A percentile compares a stretch with the other conserved stretches of the same genome.
These are phyloP conservation scores for Digitaria exilis DNA, from an alignment of 202 grass and related monocot species.

Conservation along the genomic window DNA sequence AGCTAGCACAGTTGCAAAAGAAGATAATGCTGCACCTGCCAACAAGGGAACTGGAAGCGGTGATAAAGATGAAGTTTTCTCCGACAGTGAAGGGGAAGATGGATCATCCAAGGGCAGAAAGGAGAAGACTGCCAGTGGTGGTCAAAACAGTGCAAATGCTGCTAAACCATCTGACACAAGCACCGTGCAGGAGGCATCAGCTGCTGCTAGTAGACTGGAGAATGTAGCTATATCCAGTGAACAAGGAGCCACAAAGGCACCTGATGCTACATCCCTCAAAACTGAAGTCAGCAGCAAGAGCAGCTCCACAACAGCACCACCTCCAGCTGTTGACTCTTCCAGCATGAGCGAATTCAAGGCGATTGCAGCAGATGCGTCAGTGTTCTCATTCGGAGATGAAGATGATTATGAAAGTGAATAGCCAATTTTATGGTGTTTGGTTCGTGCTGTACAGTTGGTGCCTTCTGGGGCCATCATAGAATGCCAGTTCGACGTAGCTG, in stretches of 20 bases:
- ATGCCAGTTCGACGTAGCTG: constrained; percentile 29
- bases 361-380: constrained; percentile 91
- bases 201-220: constrained; percentile 55
- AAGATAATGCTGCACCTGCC: constrained; percentile 40
- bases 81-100: constrained; percentile 87
- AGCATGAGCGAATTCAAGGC: constrained; percentile 96
- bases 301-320: constrained; percentile 29
- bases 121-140: constrained; percentile 27
- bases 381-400: constrained; percentile 95
- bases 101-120: constrained; percentile 62
- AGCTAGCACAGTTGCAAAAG: constrained; percentile 39
- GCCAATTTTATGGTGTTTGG: background rate
- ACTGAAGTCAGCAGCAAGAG: constrained; percentile 51
- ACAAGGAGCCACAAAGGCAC: constrained; percentile 38
- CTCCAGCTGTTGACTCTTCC: constrained; percentile 45
- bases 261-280: constrained; percentile 42
- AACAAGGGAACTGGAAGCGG: constrained; percentile 57
- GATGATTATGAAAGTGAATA: constrained; percentile 98
- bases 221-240: constrained; percentile 57
- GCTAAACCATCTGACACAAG: constrained; percentile 54
- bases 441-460: constrained; percentile 43
- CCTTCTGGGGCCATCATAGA: constrained; percentile 24
- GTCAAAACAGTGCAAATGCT: constrained; percentile 20
- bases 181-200: constrained; percentile 36
- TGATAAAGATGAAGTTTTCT: constrained; percentile 95